phyloP scores from a whole-genome alignment of 1,284 basidiomycete genomes.

The Pholiota adiposa region DNA sequence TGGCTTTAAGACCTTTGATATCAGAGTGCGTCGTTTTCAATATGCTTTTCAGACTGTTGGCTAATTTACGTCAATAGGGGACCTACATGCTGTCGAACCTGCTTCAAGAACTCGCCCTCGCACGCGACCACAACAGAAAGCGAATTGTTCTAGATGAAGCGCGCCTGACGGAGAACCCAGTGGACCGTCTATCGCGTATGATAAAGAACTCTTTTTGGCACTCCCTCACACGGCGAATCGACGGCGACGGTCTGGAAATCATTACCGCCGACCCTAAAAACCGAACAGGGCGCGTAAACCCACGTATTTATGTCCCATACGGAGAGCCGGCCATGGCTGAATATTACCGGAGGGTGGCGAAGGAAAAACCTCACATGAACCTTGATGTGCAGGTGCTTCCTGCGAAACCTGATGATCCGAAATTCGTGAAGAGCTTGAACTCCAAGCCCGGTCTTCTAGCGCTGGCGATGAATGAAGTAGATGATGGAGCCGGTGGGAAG shows the following conservation, averaged over 20 bases:
- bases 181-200: conserved; percentile 96
- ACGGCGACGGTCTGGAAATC: conserved; percentile 95
- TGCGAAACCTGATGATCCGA: conserved; percentile 81
- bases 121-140: conserved; percentile 94
- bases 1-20: conserved; percentile 96
- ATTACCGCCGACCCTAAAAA: conserved; percentile 98
- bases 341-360: conserved; percentile 86
- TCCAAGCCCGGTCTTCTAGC: conserved; percentile 93
- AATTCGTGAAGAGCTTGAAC: conserved; percentile 93
- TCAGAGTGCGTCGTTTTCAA: conserved; percentile 67
- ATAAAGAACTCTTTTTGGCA: conserved; percentile 99
- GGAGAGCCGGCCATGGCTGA: conserved; percentile 93
- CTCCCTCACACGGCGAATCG: conserved; percentile 94
- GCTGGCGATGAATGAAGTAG: conserved; percentile 93
- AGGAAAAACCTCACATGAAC: conserved; percentile 88
- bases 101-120: conserved; percentile 97
- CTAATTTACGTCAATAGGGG: conserved; percentile 55
- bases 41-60: neutral
- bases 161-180: conserved; percentile 95
- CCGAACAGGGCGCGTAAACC: conserved; percentile 82
- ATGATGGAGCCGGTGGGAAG: conserved; percentile 76
- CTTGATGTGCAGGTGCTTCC: conserved; percentile 92
- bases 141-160: conserved; percentile 98
- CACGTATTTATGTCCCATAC: conserved; percentile 93
- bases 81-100: conserved; percentile 99